Evolutionary conservation across 352 stramenopile species (phyloP), one percentile per base, ranked within the genome.

Genomic region (Blastocystis sp.): DNA sequence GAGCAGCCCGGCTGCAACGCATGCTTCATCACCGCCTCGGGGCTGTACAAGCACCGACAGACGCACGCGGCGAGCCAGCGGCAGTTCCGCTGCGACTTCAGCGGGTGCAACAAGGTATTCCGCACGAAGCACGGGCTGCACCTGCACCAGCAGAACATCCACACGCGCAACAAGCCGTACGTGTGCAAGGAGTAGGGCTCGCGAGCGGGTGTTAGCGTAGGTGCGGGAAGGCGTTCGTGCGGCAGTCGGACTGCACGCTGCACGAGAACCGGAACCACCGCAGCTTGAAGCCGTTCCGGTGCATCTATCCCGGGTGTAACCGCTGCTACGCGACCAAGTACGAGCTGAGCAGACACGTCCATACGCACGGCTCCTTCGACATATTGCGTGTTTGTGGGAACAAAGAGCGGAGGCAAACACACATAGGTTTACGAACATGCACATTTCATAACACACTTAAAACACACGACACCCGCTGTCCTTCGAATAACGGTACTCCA

Each of bases 231-330:
- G 21, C 52, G 21, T 84, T 84, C n/a, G 74, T 84, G 59, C 56
- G 74, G 17, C 65, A 69, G 28, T 84, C 74, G n/a, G 74, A 84
- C 11, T 84, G 48, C 66, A 67, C 21, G 21, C n/a, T 84, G 38
- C 74, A 84, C 52, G 38, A 69, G 17, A 84, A 84, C 45, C 74
- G 74, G 3, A 84, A 84, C 41, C 74, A 84, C 43, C 53, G 74
- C 45, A 56, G 3, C 5, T 40, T 43, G 14, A 66, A 28, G 14
- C 74, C 74, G 4, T 84, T 70, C 66, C 52, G 28, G 34, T 84
- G 74, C 66, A 40, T n/a, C 21, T 84, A 69, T 84, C 48, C 56
- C 5, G 74, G 74, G 28, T 84, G 74, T 70, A 62, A 14, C 34
- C 74, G 56, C 48, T 67, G 52, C 21, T 84, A 67, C 69, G 74